These are phyloP conservation scores for Citrus trifoliata DNA, from an alignment of 345 rosid genomes.

Conservation along the genomic window DNA sequence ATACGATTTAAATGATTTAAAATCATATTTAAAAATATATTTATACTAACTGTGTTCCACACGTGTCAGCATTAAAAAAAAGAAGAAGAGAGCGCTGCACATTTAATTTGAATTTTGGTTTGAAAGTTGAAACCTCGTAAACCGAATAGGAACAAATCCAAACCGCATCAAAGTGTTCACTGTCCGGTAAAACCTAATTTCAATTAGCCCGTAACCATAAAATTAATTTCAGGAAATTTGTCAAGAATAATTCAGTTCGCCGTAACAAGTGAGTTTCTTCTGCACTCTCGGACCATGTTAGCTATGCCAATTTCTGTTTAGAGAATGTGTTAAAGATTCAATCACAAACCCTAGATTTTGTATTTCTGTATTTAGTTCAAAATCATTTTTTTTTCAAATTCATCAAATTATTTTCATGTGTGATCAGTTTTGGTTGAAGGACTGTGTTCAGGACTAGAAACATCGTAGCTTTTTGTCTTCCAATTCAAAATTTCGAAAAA, in stretches of 20 bases:
- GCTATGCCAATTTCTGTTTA: not conserved
- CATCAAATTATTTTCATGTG: not conserved
- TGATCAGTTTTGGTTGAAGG: not conserved
- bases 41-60: accelerated
- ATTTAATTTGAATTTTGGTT: too few relatives aligned
- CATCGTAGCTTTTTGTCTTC: not conserved
- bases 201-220: not conserved
- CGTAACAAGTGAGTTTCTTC: not conserved
- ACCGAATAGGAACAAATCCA: too few relatives aligned
- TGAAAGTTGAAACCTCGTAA: too few relatives aligned
- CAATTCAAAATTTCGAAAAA: not conserved
- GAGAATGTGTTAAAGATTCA: not conserved
- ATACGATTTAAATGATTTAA: too few relatives aligned
- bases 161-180: not conserved
- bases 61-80: too few relatives aligned
- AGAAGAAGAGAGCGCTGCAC: too few relatives aligned
- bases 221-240: not conserved
- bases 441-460: not conserved
- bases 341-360: not conserved
- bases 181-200: not conserved
- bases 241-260: not conserved
- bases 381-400: not conserved
- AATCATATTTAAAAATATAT: too few relatives aligned
- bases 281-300: not conserved
- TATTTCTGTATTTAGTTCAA: not conserved